These are phyloP conservation scores for Vitis riparia DNA, from an alignment of 164 flowering plant genomes.

Conservation along the genomic window DNA sequence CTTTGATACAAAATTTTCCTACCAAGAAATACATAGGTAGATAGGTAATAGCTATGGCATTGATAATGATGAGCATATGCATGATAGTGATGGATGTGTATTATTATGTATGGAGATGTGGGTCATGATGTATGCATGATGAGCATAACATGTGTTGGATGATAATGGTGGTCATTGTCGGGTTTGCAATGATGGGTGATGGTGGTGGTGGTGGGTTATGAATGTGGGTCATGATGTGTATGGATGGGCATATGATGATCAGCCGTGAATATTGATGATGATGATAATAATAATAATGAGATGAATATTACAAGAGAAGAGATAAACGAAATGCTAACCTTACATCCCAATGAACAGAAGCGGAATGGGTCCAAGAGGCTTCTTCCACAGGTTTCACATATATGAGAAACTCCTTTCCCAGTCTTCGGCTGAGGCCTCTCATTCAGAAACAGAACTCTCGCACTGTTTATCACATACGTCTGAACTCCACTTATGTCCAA, in stretches of 20 bases:
- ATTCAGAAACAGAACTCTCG: slow-evolving; percentile 81
- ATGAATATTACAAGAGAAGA: not conserved
- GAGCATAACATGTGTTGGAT: slow-evolving; percentile 7
- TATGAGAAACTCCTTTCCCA: slow-evolving; percentile 66
- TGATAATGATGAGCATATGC: slow-evolving; percentile 5
- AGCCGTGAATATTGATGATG: not conserved
- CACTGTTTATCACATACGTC: slow-evolving; percentile 95
- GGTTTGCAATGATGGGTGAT: not conserved
- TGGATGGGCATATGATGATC: not conserved
- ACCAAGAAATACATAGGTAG: not conserved
- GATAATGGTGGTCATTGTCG: slow-evolving; percentile 9
- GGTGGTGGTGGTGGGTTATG: slow-evolving; percentile 11
- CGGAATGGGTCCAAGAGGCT: slow-evolving; percentile 79
- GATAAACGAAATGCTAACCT: slow-evolving; percentile 40
- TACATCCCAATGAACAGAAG: slow-evolving; percentile 94
- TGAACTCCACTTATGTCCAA: slow-evolving; percentile 87
- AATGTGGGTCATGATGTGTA: slow-evolving; percentile 12
- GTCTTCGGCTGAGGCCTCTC: slow-evolving; percentile 89
- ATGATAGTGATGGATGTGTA: slow-evolving; percentile 11
- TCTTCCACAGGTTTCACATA: slow-evolving; percentile 80
- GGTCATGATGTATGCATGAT: slow-evolving; percentile 18
- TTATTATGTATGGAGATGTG: slow-evolving; percentile 10
- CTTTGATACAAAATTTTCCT: not conserved
- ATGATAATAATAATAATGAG: slow-evolving; percentile 5
- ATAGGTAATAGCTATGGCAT: no score